Percentiles rank a stretch among this genome's conserved stretches.
Conservation (phyloP, 352 stramenopile genomes). For the Phytopythium kandeliae region DNA sequence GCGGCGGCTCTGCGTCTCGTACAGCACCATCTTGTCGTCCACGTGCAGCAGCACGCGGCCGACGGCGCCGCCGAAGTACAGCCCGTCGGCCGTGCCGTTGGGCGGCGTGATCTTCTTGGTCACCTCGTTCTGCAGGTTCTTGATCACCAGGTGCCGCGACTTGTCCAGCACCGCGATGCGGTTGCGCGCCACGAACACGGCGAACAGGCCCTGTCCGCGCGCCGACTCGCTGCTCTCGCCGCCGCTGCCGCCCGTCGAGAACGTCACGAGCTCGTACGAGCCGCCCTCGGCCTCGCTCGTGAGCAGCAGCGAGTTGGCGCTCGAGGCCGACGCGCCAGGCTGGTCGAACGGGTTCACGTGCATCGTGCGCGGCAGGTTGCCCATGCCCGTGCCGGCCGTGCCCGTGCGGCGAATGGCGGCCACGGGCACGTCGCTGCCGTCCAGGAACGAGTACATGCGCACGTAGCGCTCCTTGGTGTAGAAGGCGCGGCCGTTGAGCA, state of each 20-base stretch:
- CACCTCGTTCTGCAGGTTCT: conserved; percentile 99
- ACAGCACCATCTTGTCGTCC: conserved; percentile 97
- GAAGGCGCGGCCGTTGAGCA: conserved; percentile 84
- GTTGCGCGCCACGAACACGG: conserved; percentile 97
- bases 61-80: conserved; percentile 96
- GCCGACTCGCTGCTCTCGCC: conserved; percentile 91
- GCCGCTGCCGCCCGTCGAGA: conserved; percentile 68
- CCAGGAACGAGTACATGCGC: conserved; percentile 94
- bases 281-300: conserved; percentile 95
- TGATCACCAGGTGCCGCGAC: conserved; percentile 95
- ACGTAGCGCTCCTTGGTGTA: conserved; percentile 98
- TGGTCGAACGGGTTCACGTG: conserved; percentile 97
- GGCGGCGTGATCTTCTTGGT: conserved; percentile 97
- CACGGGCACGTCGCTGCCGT: conserved; percentile 72
- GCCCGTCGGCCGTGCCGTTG: conserved; percentile 91
- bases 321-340: conserved; percentile 62
- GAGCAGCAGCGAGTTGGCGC: conserved; percentile 89
- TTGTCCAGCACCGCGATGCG: conserved; percentile 98
- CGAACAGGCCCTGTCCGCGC: conserved; percentile 91
- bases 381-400: conserved; percentile 80
- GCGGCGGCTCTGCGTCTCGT: conserved; percentile 96
- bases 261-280: conserved; percentile 97
- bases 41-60: conserved; percentile 96
- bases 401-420: conserved; percentile 64
- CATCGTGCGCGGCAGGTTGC: conserved; percentile 91